Conservation (phyloP, 805 yeast species). For the Grigorovia transvaalensis region DNA sequence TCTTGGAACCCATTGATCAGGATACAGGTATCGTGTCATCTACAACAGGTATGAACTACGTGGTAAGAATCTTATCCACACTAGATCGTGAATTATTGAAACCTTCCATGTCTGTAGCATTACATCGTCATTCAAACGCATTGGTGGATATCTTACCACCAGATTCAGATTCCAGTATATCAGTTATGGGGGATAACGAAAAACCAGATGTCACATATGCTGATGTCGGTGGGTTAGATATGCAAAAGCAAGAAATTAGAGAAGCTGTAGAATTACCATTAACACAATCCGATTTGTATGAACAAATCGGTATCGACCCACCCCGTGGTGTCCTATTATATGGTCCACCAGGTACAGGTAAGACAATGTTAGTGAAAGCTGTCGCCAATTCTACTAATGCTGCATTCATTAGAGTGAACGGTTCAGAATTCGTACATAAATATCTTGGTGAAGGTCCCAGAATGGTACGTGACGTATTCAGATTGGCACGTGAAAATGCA, state of each 20-base stretch:
- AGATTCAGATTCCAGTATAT: constrained; percentile 93
- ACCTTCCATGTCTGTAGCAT: constrained; percentile 90
- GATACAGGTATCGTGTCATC: constrained; percentile 94
- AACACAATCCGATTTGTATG: constrained; percentile 89
- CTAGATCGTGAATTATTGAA: constrained; percentile 89
- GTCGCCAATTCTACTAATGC: constrained; percentile 97
- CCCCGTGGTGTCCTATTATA: constrained; percentile 95
- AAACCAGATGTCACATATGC: constrained; percentile 89
- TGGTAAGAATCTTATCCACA: constrained; percentile 88
- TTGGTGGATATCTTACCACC: constrained; percentile 96
- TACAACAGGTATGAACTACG: constrained; percentile 95
- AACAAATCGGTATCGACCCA: constrained; percentile 97
- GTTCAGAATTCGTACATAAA: constrained; percentile 96
- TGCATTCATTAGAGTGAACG: constrained; percentile 90
- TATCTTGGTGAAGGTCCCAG: constrained; percentile 99
- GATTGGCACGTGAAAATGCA: constrained; percentile 93
- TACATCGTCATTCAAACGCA: constrained; percentile 97
- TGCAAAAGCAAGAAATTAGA: constrained; percentile 98
- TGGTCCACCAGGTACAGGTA: constrained; percentile 99
- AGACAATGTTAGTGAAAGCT: constrained; percentile 97
- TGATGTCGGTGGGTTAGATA: constrained; percentile 97
- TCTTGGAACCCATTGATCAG: constrained; percentile 93
- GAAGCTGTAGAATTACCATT: constrained; percentile 97
- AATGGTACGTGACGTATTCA: constrained; percentile 97
- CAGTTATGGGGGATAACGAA: constrained; percentile 90